phyloP scores from a whole-genome alignment of 495 filamentous ascomycete genomes.

The Aspergillus biplanus region DNA sequence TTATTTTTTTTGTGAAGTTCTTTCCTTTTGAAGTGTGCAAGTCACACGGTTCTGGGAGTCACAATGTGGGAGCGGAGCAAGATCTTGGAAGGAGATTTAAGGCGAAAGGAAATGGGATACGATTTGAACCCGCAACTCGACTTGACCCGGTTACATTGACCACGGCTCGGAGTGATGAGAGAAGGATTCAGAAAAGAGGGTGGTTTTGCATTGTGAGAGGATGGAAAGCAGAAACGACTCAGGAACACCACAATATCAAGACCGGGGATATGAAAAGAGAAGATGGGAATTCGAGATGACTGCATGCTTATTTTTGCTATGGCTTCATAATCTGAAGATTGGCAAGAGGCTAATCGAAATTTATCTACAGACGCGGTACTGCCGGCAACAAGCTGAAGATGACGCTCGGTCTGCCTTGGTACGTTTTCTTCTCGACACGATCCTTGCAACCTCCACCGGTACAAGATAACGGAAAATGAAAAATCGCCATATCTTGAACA shows the following conservation, averaged over 20 bases:
- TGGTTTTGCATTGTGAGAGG: neutral
- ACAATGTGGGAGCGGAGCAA: neutral
- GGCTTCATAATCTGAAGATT: neutral
- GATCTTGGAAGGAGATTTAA: neutral
- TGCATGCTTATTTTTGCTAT: neutral
- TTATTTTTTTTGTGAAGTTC: slow-evolving; percentile 19
- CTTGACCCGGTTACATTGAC: neutral
- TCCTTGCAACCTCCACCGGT: neutral
- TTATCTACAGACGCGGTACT: slow-evolving; percentile 68
- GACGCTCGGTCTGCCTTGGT: slow-evolving; percentile 99
- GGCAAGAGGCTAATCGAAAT: neutral
- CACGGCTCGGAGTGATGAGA: neutral
- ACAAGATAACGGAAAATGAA: neutral
- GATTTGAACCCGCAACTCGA: neutral
- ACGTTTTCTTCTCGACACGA: slow-evolving; percentile 53
- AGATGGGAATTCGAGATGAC: neutral
- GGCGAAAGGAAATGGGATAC: neutral
- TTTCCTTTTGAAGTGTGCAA: neutral
- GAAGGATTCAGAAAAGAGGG: neutral
- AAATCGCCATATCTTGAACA: neutral
- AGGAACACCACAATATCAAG: neutral
- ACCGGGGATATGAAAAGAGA: neutral
- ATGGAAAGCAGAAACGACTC: neutral
- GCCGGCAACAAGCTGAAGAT: slow-evolving; percentile 99
- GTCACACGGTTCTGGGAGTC: neutral